Evolutionary conservation across 2,329 filamentous ascomycete species (phyloP).

Genomic region (Dothideomycetes sp.): DNA sequence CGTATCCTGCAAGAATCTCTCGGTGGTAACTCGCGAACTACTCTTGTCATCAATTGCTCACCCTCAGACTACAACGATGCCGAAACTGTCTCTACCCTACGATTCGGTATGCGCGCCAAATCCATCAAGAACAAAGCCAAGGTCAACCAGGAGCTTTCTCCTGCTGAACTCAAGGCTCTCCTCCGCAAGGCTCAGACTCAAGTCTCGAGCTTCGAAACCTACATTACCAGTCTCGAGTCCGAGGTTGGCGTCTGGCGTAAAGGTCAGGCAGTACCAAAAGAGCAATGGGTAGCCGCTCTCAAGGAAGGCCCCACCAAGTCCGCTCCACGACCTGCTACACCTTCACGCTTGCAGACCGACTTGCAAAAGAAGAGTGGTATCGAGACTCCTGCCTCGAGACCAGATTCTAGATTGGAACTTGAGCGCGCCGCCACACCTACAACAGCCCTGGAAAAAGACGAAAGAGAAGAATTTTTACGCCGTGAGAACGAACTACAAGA

Average conservation of each 20-base stretch:
- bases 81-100: slow-evolving; percentile 83
- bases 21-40: slow-evolving; percentile 96
- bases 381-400: slow-evolving; percentile 43
- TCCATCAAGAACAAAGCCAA: slow-evolving; percentile 99
- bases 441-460: slow-evolving; percentile 85
- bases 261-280: slow-evolving; percentile 80
- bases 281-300: slow-evolving; percentile 70
- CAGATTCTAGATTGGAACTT: slow-evolving; percentile 56
- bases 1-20: slow-evolving; percentile 94
- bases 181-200: slow-evolving; percentile 89
- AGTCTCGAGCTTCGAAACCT: slow-evolving; percentile 78
- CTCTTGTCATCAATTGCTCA: slow-evolving; percentile 97
- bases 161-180: slow-evolving; percentile 84
- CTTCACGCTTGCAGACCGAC: slow-evolving; percentile 39
- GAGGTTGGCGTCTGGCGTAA: slow-evolving; percentile 82
- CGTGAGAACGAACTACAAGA: slow-evolving; percentile 97
- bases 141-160: slow-evolving; percentile 96
- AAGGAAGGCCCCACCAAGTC: slow-evolving; percentile 40
- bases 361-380: slow-evolving; percentile 34
- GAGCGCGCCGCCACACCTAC: slow-evolving; percentile 83
- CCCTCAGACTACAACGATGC: slow-evolving; percentile 96
- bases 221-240: slow-evolving; percentile 71
- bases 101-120: slow-evolving; percentile 94
- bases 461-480: slow-evolving; percentile 88
- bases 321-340: slow-evolving; percentile 49